Base-by-base conservation (phyloP, 2,329 filamentous ascomycete genomes). In the Rhynchosporium agropyri region DNA sequence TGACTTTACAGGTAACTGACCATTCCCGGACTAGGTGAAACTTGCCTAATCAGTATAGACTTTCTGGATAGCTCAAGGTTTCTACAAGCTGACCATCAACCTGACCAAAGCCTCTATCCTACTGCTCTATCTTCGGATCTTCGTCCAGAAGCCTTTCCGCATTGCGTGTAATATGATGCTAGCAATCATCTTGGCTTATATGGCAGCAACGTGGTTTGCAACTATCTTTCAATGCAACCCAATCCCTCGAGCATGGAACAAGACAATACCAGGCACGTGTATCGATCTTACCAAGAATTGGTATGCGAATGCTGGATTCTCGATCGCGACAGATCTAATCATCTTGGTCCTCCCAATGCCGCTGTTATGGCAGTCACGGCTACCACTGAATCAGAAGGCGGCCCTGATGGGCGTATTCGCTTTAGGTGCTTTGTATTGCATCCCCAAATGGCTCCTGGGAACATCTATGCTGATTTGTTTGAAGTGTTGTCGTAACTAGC, bases 21-120 rank as follows among this genome's bases (percentile, higher is more conserved):
- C 29, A 10, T 43, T 33, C 6, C 5, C 9, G 20, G n/a, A 40
- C 38, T 26, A 20, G 5, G 42, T 26, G 1, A 33, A 2, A 4
- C 3, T 15, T 9, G 10, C 6, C 36, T 42, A 20, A 59, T 9
- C 4, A 3, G 4, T 9, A n/a, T 43, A 83, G 81, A 70, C 79
- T 26, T 84, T 83, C 70, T 83, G 79, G 64, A 70, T 81, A 31
- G 77, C 80, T 2, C 81, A 84, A 66, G 78, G 81, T 58, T 79
- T 81, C 63, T 84, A 84, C 73, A 84, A 84, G 67, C 72, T 82
- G 65, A 80, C 79, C 48, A 80, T 84, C 63, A 82, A 81, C 69
- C 72, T 83, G 38, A 83, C 80, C 2, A 84, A 85, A 67, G 72
- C 78, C 1, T 83, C 82, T 2, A 81, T 84, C 58, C 71, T 84